Conservation (phyloP, 768 basidiomycete species). For the Xerocomellus intermedius region DNA sequence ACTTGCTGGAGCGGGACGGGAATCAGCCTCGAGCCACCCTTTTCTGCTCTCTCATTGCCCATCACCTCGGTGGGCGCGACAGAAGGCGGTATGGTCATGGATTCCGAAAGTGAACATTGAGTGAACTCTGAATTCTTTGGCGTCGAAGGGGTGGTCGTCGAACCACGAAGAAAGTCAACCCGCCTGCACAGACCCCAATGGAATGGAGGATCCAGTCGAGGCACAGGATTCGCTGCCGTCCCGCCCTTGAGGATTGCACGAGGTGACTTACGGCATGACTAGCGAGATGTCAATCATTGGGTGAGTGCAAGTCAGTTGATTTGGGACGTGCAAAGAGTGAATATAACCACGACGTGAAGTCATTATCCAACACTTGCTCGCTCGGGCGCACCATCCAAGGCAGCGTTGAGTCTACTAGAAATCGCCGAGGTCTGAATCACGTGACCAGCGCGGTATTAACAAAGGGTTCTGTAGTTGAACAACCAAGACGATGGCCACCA, state of each 20-base stretch:
- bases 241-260: not conserved
- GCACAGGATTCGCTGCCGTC: not conserved
- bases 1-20: not conserved
- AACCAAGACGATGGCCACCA: slow-evolving; percentile 16
- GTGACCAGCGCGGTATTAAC: not conserved
- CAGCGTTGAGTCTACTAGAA: too few relatives aligned
- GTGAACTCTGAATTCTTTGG: not conserved
- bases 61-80: not conserved
- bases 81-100: not conserved
- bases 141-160: not conserved
- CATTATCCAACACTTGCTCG: too few relatives aligned
- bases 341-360: too few relatives aligned
- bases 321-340: too few relatives aligned
- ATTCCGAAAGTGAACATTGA: too few relatives aligned
- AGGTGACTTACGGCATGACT: not conserved
- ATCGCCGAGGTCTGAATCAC: not conserved
- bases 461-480: not conserved
- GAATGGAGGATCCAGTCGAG: not conserved
- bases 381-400: too few relatives aligned
- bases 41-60: not conserved
- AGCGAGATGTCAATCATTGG: too few relatives aligned
- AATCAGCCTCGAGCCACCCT: not conserved
- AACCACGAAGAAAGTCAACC: not conserved
- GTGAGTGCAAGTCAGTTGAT: too few relatives aligned
- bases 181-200: too few relatives aligned